phyloP scores from a whole-genome alignment of 2,329 filamentous ascomycete species.

The Xylaria arbuscula region DNA sequence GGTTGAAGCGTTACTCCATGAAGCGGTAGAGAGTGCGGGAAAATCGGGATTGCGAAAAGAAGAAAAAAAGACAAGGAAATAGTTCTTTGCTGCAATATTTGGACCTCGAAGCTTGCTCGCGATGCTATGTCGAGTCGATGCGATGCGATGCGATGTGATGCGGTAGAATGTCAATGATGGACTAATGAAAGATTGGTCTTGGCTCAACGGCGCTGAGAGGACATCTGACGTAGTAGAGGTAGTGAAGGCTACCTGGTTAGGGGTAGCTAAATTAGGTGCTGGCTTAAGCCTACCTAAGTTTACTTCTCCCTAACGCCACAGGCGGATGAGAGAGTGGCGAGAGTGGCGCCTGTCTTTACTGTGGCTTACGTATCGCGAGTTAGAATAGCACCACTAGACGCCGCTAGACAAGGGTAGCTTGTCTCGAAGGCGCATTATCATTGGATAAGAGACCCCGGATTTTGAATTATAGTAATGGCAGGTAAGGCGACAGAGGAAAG shows the following conservation, averaged over 20 bases:
- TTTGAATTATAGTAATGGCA: slow-evolving; percentile 30
- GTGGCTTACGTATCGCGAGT: slow-evolving; percentile 32
- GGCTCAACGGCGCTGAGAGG: neutral
- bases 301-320: slow-evolving; percentile 14
- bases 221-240: slow-evolving; percentile 18
- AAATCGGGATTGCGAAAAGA: neutral
- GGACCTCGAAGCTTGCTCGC: slow-evolving; percentile 11
- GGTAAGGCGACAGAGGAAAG: slow-evolving; percentile 45
- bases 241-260: neutral
- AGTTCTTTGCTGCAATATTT: slow-evolving; percentile 3
- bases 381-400: slow-evolving; percentile 6
- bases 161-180: slow-evolving; percentile 12
- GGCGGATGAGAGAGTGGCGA: slow-evolving; percentile 11
- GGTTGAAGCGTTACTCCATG: slow-evolving; percentile 25
- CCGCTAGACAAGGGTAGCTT: slow-evolving; percentile 45
- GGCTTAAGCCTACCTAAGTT: neutral
- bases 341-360: slow-evolving; percentile 13
- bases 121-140: slow-evolving; percentile 8
- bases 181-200: slow-evolving; percentile 12
- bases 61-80: neutral
- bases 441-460: slow-evolving; percentile 40
- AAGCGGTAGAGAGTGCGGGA: neutral
- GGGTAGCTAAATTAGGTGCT: neutral
- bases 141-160: slow-evolving; percentile 10
- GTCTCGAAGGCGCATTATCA: slow-evolving; percentile 39